Base-by-base conservation (phyloP, 1,139 yeast species). In the Lodderomyces pseudojiufengensis region DNA sequence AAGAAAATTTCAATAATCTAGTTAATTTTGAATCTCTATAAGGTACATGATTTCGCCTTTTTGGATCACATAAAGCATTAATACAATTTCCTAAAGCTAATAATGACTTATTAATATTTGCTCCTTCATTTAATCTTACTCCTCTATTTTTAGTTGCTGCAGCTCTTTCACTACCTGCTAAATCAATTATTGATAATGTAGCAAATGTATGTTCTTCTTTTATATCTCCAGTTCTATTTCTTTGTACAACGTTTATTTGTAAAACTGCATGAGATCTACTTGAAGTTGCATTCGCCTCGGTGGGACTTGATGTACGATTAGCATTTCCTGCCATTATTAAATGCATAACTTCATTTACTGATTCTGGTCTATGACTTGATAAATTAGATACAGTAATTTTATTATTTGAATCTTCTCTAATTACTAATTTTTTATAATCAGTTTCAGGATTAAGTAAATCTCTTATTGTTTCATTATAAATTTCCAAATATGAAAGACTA, bases 121-220 rank as follows among this genome's bases (percentile, higher is more conserved):
- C 97, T 20, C 97, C 97, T 55, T 90, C 97, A 43, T 79, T 74
- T 9, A 90, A 65, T 36, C 95, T 62, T 16, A 73, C 75, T 0
- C 97, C 97, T 39, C 87, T 62, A 55, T 88, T 90, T 47, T 76
- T 79, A 0, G 97, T 87, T 0, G 95, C 84, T 1, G 94, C 81
- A 0, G 97, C 97, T 33, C 97, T 66, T 61, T 90, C 97, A 61
- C 95, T 84, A 3, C 97, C 97, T 0, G 97, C 97, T 33, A 90
- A 62, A 57, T 90, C 97, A 32, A 90, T 88, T 24, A 90, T 83
- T 0, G 94, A 83, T 23, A 90, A 63, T 0, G 95, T 84, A 0
- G 95, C 90, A 60, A 76, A 80, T 0, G 81, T 77, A 45, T 81
- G 90, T 28, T 78, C 75, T 51, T 84, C 86, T 12, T 68, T 68